Conservation (phyloP, 2,329 filamentous ascomycete species). For the Annulohypoxylon truncatum region DNA sequence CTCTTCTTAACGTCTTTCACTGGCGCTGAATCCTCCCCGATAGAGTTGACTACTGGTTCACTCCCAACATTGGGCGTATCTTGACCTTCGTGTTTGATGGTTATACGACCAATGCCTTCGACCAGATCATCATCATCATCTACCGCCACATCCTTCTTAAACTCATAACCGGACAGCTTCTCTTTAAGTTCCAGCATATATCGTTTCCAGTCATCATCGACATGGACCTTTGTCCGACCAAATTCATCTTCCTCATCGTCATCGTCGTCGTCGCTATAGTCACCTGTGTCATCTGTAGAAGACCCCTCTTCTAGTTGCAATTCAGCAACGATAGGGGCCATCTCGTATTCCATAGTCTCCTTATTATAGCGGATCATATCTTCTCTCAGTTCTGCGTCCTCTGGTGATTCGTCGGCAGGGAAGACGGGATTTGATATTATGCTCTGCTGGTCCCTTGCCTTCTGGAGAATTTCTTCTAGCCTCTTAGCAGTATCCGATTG, state of each 20-base stretch:
- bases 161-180: slow-evolving; percentile 61
- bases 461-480: slow-evolving; percentile 67
- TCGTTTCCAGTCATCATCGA: slow-evolving; percentile 78
- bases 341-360: slow-evolving; percentile 72
- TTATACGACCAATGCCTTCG: slow-evolving; percentile 53
- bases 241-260: slow-evolving; percentile 74
- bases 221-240: slow-evolving; percentile 75
- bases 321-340: slow-evolving; percentile 92
- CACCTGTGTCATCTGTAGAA: slow-evolving; percentile 63
- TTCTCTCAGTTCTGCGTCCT: slow-evolving; percentile 82
- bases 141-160: slow-evolving; percentile 55
- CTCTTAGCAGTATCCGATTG: slow-evolving; percentile 58
- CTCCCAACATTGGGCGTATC: slow-evolving; percentile 42
- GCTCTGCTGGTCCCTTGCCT: slow-evolving; percentile 66
- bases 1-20: slow-evolving; percentile 43
- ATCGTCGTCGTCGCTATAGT: slow-evolving; percentile 63
- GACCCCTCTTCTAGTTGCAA: slow-evolving; percentile 81
- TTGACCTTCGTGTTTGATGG: slow-evolving; percentile 51
- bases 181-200: slow-evolving; percentile 89
- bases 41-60: slow-evolving; percentile 42
- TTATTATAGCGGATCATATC: slow-evolving; percentile 90
- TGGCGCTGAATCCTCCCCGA: not conserved
- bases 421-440: slow-evolving; percentile 66
- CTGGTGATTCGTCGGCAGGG: slow-evolving; percentile 79
- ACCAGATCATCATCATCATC: slow-evolving; percentile 54